Conservation (phyloP, 352 stramenopile species). For the Elongisporangium undulatum region DNA sequence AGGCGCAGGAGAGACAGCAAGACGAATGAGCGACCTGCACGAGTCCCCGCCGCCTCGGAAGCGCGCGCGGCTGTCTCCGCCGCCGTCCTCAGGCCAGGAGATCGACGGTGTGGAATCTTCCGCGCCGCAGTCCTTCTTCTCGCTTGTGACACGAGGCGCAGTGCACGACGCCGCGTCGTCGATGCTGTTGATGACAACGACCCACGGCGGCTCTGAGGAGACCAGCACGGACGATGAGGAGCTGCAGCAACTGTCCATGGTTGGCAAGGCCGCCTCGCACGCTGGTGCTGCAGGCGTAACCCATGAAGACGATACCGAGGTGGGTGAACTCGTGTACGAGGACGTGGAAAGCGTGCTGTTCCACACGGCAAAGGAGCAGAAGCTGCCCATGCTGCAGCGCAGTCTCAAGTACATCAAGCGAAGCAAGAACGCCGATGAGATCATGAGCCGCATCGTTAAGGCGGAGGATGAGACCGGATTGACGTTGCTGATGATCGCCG, state of each 20-base stretch:
- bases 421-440: slow-evolving; percentile 33
- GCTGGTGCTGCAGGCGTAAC: slow-evolving; percentile 1
- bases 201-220: slow-evolving; percentile 42
- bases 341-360: slow-evolving; percentile 59
- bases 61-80: slow-evolving; percentile 19
- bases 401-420: slow-evolving; percentile 55
- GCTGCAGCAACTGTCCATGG: slow-evolving; percentile 62
- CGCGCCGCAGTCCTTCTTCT: background rate
- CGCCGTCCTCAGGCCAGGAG: background rate
- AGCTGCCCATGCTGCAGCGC: slow-evolving; percentile 44
- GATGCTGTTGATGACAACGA: background rate
- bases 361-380: slow-evolving; percentile 48
- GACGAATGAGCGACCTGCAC: slow-evolving; percentile 22
- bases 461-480: slow-evolving; percentile 78
- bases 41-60: slow-evolving; percentile 23
- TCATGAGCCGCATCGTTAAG: slow-evolving; percentile 44
- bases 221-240: slow-evolving; percentile 79
- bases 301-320: slow-evolving; percentile 21
- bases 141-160: background rate
- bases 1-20: background rate
- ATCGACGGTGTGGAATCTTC: background rate
- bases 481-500: slow-evolving; percentile 78
- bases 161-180: background rate
- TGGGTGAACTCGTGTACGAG: slow-evolving; percentile 53
- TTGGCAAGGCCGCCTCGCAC: background rate